Percentiles rank a stretch among this genome's conserved stretches.
These are phyloP conservation scores for Pythium dissotocum DNA, from an alignment of 352 stramenopile species.

Conservation along the genomic window DNA sequence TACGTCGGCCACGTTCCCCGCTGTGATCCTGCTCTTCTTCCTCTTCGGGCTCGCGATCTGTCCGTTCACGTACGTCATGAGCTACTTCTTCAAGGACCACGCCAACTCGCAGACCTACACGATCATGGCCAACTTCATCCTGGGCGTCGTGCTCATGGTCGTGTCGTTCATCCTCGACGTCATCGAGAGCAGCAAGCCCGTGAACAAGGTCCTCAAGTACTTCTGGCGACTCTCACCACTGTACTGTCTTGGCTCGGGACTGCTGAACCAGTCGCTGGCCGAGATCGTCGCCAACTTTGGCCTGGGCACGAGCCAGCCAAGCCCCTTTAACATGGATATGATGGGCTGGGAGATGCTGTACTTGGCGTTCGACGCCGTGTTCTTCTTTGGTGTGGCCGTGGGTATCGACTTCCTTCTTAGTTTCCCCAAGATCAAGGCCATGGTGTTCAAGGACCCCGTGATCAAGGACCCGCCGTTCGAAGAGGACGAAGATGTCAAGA, in stretches of 20 bases:
- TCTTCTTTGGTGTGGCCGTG: conserved; percentile 44
- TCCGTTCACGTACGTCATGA: conserved; percentile 58
- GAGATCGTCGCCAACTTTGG: conserved; percentile 31
- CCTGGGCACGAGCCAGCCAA: conserved; percentile 11
- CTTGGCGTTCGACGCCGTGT: conserved; percentile 42
- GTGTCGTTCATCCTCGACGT: conserved; percentile 55
- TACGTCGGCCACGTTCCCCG: conserved; percentile 29
- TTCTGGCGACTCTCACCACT: conserved; percentile 67
- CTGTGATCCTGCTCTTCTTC: conserved; percentile 57
- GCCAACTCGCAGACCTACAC: conserved; percentile 55
- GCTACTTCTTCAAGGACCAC: conserved; percentile 58
- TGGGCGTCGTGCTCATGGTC: conserved; percentile 62
- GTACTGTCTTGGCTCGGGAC: conserved; percentile 50
- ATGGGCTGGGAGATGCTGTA: conserved; percentile 62
- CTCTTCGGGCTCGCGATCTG: conserved; percentile 66
- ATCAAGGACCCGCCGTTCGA: conserved; percentile 36
- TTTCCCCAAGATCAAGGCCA: conserved; percentile 62
- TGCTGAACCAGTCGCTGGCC: conserved; percentile 38
- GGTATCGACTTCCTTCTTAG: conserved; percentile 63
- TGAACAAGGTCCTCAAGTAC: conserved; percentile 50
- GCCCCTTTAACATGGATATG: conserved; percentile 48
- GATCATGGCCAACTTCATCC: conserved; percentile 60
- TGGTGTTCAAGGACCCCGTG: conserved; percentile 52
- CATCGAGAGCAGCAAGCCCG: conserved; percentile 31
- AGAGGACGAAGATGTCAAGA: conserved; percentile 49